These are phyloP conservation scores for Rhodotorula kratochvilovae DNA, from an alignment of 768 basidiomycete genomes.

Conservation along the genomic window DNA sequence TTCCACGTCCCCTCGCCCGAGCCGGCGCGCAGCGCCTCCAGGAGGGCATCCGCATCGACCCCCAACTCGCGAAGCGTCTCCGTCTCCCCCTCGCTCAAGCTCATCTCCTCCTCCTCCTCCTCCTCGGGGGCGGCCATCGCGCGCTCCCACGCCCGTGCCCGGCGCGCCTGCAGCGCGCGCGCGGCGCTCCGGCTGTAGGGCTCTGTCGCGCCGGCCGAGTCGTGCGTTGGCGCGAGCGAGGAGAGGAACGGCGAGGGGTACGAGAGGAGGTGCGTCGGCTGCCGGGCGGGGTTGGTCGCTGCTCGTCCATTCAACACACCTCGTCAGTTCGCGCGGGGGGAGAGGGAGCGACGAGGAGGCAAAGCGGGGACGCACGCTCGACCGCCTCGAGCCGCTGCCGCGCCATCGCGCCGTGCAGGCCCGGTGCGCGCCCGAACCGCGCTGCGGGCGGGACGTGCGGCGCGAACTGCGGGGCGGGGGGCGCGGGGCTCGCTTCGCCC, in stretches of 20 bases:
- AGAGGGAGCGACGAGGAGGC: not conserved
- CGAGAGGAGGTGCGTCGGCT: not conserved
- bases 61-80: not conserved
- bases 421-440: not conserved
- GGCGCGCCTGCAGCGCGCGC: not conserved
- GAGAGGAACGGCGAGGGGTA: slow-evolving; percentile 4
- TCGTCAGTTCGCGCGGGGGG: not conserved
- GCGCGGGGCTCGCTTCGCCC: not conserved
- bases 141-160: not conserved
- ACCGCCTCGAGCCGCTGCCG: not conserved
- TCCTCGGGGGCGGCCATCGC: not conserved
- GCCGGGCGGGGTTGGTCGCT: not conserved
- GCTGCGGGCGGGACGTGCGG: not conserved
- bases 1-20: not conserved
- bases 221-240: not conserved
- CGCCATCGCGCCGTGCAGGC: not conserved
- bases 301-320: not conserved
- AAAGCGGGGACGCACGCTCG: not conserved
- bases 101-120: not conserved
- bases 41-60: not conserved
- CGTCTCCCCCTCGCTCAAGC: not conserved
- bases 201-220: slow-evolving; percentile 1
- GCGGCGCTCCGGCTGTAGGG: not conserved
- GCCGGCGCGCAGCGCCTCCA: not conserved
- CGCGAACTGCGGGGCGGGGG: not conserved